Conservation (phyloP, 2,329 filamentous ascomycete species). For the Colletotrichum kahawae region DNA sequence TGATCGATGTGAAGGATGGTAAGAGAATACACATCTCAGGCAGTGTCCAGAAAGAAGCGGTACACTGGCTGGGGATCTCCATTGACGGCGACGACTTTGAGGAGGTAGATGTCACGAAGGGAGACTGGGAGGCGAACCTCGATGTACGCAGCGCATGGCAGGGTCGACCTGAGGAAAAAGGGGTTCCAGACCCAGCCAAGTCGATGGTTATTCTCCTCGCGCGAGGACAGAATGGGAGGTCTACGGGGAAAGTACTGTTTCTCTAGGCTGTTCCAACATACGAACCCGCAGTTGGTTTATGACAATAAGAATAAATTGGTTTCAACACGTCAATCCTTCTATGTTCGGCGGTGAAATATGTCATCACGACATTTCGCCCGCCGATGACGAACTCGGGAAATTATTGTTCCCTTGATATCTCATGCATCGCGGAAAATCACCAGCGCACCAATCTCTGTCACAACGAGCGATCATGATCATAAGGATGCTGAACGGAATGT, state of each 20-base stretch:
- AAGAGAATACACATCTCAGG: not conserved
- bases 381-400: not conserved
- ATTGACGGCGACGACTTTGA: not conserved
- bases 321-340: not conserved
- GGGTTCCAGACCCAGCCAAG: not conserved
- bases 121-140: not conserved
- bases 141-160: not conserved
- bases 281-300: not conserved
- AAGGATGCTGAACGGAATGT: too few species aligned
- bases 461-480: not conserved
- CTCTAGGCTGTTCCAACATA: not conserved
- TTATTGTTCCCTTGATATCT: not conserved
- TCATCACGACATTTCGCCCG: not conserved
- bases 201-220: not conserved
- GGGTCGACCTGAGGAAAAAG: not conserved
- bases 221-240: not conserved
- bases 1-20: not conserved
- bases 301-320: fast-evolving
- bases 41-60: not conserved
- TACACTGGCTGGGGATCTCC: not conserved
- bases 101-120: not conserved
- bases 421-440: not conserved
- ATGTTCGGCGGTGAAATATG: not conserved
- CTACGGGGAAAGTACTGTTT: not conserved
- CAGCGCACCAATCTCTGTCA: not conserved